Base-by-base conservation (phyloP, 2,329 filamentous ascomycete genomes). In the Diaporthe capsici region DNA sequence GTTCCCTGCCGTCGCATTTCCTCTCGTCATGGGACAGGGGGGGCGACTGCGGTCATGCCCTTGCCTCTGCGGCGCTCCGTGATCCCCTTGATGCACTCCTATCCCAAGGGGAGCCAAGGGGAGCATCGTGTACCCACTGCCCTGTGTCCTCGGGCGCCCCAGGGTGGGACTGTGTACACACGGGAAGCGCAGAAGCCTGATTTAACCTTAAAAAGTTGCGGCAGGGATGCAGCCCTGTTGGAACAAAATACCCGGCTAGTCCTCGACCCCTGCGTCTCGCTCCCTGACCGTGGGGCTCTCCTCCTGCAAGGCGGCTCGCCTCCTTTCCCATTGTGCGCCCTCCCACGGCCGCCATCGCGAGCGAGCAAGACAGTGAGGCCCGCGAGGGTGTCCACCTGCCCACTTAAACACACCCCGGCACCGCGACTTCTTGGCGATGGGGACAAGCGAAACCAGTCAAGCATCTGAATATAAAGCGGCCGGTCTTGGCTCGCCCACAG, bases 371-470 rank as follows among this genome's bases (percentile, higher is more conserved):
- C 22, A 22, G n/a, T 37, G 47, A 70, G 65, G 49, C 65, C 65
- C 65, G 34, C 65, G 49, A 55, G 3, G 12, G n/a, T 70, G 65
- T 39, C 47, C 65, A 70, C 65, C 47, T 55, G n/a, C 47, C 65
- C 65, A 70, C 65, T 42, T 60, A 72, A 72, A 60, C 68, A 55
- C 22, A 10, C 53, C 68, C 68, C 55, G 60, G 74, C 70, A 53
- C n/a, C 70, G 22, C 7, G 22, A 34, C 44, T 42, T 68, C 74
- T 75, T 75, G 74, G 74, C 74, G 42, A 70, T 75, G 74, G 70
- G 34, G 70, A 31, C 61, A 42, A 70, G 37, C 70, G 61, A 73
- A 68, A 70, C 74, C 74, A 55, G 31, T 55, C 22, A 68, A 53
- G 74, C 65, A 58, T 42, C 53, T 60, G 60, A 13, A 58, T 61